Evolutionary conservation across 495 filamentous ascomycete species (phyloP), one percentile per base, ranked within the genome.

Genomic region (Podospora appendiculata): DNA sequence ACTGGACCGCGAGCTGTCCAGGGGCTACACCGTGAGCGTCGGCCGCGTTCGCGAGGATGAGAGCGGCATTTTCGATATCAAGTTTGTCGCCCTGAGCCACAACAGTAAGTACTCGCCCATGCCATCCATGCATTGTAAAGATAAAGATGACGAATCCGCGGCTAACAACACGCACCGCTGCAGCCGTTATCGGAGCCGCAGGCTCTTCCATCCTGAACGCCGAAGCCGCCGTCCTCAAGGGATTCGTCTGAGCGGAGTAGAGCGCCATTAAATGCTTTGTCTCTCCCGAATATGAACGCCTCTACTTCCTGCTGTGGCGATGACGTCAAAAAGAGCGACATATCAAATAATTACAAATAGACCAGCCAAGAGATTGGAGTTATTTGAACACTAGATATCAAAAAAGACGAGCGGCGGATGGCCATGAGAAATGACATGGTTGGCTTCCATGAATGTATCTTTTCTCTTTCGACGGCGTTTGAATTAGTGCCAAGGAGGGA

Each of bases 181-280:
- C 48, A 86, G 83, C 91, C 42, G 84, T 98, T 41, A 91, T 98
- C 63, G 92, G 91, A 58, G 93, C 93, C 38, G 90, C 93, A 9
- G 93, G 93, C 34, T 93, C 88, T 8, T 95, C 89, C 13, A 94
- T 96, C 65, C 70, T 98, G 51, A 96, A 96, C 66, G 89, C 90
- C 11, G 93, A 96, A 67, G 89, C 90, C 35, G 91, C 92, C 36
- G 82, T 96, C 19, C 79, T 96, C 46, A 94, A 90, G 72, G 93
- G 91, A 8, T 88, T 84, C 58, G 76, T 90, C 56, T 91, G 79
- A 72, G 40, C n/a, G 18, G 12, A 25, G 5, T 25, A 50, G 25
- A 45, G 41, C 38, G 39, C 18, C 40, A 44, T 14, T 45, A 50
- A 43, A 42, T 41, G 25, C 25, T 39, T 33, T 45, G n/a, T 33